A percentile compares a stretch with the other conserved stretches of the same genome.
These are phyloP conservation scores for Malus hybrid DNA, from an alignment of 331 rosid species.

Conservation along the genomic window DNA sequence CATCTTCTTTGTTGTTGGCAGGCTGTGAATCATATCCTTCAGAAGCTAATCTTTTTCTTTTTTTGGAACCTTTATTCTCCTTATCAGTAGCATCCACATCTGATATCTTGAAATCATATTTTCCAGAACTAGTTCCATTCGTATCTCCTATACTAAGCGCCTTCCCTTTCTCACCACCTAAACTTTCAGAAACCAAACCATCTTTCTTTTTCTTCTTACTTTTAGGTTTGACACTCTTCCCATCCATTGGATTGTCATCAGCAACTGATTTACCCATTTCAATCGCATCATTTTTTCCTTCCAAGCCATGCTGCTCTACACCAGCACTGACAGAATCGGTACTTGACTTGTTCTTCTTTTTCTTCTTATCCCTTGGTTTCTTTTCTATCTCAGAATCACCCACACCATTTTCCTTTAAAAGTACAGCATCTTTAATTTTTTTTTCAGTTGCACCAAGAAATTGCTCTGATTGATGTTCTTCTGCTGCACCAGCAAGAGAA, in stretches of 20 bases:
- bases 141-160: slow-evolving; percentile 14
- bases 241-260: background rate
- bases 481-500: slow-evolving; percentile 20
- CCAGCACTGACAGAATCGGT: slow-evolving; percentile 17
- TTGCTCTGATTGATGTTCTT: slow-evolving; percentile 28
- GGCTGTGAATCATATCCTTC: slow-evolving; percentile 38
- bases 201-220: slow-evolving; percentile 27
- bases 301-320: slow-evolving; percentile 6
- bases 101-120: slow-evolving; percentile 18
- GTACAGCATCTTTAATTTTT: background rate
- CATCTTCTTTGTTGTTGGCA: slow-evolving; percentile 34
- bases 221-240: slow-evolving; percentile 20
- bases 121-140: slow-evolving; percentile 19
- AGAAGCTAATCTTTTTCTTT: slow-evolving; percentile 56
- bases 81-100: slow-evolving; percentile 17
- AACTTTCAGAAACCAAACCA: slow-evolving; percentile 6
- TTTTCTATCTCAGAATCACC: slow-evolving; percentile 28
- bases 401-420: slow-evolving; percentile 20
- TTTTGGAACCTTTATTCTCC: slow-evolving; percentile 49
- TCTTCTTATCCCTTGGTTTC: slow-evolving; percentile 47
- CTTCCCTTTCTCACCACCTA: slow-evolving; percentile 4
- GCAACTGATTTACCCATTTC: background rate
- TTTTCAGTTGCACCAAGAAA: background rate
- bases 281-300: background rate
- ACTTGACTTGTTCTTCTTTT: slow-evolving; percentile 39